phyloP scores from a whole-genome alignment of 208 protist genomes.

The Acanthamoeba royreba region DNA sequence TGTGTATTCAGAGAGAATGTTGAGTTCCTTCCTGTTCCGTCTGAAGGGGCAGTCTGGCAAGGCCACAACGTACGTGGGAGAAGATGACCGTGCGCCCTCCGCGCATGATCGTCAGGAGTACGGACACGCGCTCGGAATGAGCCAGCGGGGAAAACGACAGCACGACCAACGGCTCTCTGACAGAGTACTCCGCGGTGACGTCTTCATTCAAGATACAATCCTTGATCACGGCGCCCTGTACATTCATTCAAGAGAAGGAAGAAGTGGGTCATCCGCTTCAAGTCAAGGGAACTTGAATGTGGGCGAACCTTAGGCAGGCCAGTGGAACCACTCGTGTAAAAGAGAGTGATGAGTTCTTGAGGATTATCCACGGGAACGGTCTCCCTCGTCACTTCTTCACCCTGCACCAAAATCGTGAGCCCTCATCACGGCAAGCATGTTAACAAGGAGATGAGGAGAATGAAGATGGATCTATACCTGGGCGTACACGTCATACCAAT shows the following conservation, averaged over 20 bases:
- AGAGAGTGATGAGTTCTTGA: slow-evolving; percentile 25
- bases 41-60: neutral
- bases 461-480: too few species aligned
- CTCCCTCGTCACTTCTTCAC: neutral
- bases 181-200: neutral
- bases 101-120: neutral
- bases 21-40: neutral
- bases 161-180: neutral
- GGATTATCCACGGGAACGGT: neutral
- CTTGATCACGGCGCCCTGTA: neutral
- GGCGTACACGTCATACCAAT: neutral
- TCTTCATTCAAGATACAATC: neutral
- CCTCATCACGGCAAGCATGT: too few species aligned
- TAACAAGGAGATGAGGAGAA: too few species aligned
- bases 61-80: neutral
- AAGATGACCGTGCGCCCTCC: neutral
- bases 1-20: neutral
- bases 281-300: neutral
- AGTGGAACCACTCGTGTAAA: slow-evolving; percentile 58
- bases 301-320: slow-evolving; percentile 40
- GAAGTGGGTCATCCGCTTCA: neutral
- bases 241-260: neutral
- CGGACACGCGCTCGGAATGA: neutral
- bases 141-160: slow-evolving; percentile 3
- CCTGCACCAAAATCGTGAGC: too few species aligned